Evolutionary conservation across 352 stramenopile genomes (phyloP).

Genomic region (Pythium biforme): DNA sequence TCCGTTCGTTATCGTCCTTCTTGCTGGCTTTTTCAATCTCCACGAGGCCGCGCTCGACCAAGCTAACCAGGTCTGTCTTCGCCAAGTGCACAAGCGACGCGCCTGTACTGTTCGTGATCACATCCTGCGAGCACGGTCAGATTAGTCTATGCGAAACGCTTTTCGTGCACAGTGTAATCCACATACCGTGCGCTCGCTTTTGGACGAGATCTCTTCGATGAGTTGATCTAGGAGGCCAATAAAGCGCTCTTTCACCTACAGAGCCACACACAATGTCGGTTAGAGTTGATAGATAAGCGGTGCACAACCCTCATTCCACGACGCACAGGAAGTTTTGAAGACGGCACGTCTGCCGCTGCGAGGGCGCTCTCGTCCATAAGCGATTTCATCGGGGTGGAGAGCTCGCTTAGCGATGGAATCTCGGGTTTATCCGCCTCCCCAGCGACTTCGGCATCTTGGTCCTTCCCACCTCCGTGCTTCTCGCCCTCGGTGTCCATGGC

Average conservation of each 20-base stretch:
- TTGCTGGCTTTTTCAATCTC: constrained; percentile 44
- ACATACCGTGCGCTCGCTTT: constrained; percentile 45
- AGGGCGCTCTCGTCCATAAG: constrained; percentile 2
- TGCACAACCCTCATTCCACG: background rate
- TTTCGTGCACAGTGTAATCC: background rate
- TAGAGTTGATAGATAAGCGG: background rate
- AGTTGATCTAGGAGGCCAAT: constrained; percentile 50
- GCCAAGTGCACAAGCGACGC: constrained; percentile 72
- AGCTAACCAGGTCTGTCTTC: constrained; percentile 63
- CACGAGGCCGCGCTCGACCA: constrained; percentile 56
- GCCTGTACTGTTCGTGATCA: constrained; percentile 73
- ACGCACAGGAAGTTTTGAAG: constrained; percentile 14
- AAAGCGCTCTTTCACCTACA: constrained; percentile 57
- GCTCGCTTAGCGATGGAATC: background rate
- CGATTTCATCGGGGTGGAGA: background rate
- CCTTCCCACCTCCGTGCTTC: background rate
- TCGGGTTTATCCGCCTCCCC: background rate
- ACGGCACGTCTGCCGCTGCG: background rate
- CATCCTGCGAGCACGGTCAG: constrained; percentile 18
- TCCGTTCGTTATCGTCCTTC: constrained; percentile 25
- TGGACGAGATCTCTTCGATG: constrained; percentile 62
- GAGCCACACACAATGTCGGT: background rate
- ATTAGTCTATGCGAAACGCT: too few species aligned
- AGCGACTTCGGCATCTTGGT: background rate
- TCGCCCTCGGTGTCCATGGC: constrained; percentile 5